These are phyloP conservation scores for Prunus salicina DNA, from an alignment of 306 rosid species.

Conservation along the genomic window DNA sequence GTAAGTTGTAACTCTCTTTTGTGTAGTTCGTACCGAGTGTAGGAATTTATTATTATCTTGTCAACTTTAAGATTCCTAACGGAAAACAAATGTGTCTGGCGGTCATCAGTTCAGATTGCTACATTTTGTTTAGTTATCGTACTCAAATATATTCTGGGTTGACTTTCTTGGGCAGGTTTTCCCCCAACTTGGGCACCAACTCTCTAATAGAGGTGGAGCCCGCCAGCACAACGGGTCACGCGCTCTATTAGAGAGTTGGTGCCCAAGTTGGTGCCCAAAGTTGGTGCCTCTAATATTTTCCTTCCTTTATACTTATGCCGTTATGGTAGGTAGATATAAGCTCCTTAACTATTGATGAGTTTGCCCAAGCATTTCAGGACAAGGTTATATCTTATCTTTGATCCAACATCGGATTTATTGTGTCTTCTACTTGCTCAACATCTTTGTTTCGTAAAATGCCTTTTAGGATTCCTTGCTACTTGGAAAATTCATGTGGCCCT, in stretches of 20 bases:
- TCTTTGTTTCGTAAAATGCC: conserved; percentile 18
- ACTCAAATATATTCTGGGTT: not conserved
- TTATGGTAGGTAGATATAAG: conserved; percentile 43
- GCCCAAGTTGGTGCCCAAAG: too few relatives aligned
- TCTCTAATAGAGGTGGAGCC: too few relatives aligned
- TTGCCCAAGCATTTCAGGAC: conserved; percentile 89
- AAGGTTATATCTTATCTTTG: conserved; percentile 59
- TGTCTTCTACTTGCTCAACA: conserved; percentile 9
- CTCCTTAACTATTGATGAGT: conserved; percentile 90
- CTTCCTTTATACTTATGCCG: conserved; percentile 81
- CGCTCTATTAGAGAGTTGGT: too few relatives aligned
- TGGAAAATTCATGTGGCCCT: conserved; percentile 86
- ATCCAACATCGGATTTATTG: conserved; percentile 16
- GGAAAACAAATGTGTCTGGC: not conserved
- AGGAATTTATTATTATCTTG: too few relatives aligned
- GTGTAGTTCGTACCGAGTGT: too few relatives aligned
- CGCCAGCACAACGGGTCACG: too few relatives aligned
- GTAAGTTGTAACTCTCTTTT: too few relatives aligned
- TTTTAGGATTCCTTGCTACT: conserved; percentile 76
- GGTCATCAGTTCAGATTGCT: not conserved
- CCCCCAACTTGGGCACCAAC: too few relatives aligned
- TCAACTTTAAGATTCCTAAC: not conserved
- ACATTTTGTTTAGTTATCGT: not conserved
- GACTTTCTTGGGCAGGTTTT: conserved; percentile 60
- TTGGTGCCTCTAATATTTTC: too few relatives aligned